A percentile compares a stretch with the other conserved stretches of the same genome.
These are phyloP conservation scores for Magnusiomyces suaveolens DNA, from an alignment of 1,139 yeast genomes.

Conservation along the genomic window DNA sequence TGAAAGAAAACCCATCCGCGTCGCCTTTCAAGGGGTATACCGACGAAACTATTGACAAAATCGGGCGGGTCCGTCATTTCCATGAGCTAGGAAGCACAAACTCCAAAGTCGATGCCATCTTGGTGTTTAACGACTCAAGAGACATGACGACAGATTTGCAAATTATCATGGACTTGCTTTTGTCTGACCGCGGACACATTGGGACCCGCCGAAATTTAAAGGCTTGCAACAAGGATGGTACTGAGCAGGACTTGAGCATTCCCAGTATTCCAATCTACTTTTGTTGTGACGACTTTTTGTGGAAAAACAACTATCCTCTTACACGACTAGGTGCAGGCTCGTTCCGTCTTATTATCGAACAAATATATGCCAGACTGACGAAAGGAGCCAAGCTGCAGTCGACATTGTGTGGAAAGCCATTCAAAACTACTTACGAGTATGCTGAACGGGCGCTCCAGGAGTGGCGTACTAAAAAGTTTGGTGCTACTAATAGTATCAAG, in stretches of 20 bases:
- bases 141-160: constrained; percentile 85
- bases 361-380: constrained; percentile 52
- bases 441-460: constrained; percentile 64
- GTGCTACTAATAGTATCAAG: constrained; percentile 18
- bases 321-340: constrained; percentile 95
- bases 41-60: constrained; percentile 38
- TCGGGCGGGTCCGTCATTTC: constrained; percentile 31
- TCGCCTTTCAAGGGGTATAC: constrained; percentile 65
- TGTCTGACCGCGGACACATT: constrained; percentile 51
- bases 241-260: constrained; percentile 18
- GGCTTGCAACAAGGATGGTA: constrained; percentile 6
- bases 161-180: constrained; percentile 60
- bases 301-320: constrained; percentile 76
- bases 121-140: constrained; percentile 85
- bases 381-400: constrained; percentile 43
- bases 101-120: constrained; percentile 42
- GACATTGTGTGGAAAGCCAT: constrained; percentile 78
- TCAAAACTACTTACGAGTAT: constrained; percentile 66
- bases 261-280: constrained; percentile 77
- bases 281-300: constrained; percentile 77
- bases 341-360: constrained; percentile 54
- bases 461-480: constrained; percentile 33
- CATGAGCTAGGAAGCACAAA: constrained; percentile 11
- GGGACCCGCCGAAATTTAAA: constrained; percentile 47
- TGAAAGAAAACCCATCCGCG: constrained; percentile 47